Evolutionary conservation across 2,329 filamentous ascomycete species (phyloP).

Genomic region (Sarocladium strictum): DNA sequence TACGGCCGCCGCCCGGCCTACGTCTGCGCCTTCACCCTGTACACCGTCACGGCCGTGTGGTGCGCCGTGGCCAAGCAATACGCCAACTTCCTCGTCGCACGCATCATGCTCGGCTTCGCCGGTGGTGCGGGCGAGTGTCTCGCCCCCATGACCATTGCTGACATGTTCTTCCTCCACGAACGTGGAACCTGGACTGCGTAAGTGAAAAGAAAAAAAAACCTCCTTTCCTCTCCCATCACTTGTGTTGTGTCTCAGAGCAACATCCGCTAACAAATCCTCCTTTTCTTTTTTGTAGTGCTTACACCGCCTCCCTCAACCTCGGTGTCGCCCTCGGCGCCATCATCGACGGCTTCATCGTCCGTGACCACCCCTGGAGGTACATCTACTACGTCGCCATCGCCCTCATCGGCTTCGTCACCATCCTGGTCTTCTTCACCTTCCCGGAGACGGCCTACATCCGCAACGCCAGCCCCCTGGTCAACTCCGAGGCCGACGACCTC

Average conservation of each 20-base stretch:
- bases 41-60: neutral
- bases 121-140: conserved; percentile 14
- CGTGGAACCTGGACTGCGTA: conserved; percentile 42
- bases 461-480: conserved; percentile 12
- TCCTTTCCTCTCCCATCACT: no score
- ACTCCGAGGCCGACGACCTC: conserved; percentile 7
- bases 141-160: conserved; percentile 41
- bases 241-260: neutral
- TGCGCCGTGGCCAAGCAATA: neutral
- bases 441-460: conserved; percentile 44
- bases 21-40: neutral
- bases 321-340: conserved; percentile 33
- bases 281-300: conserved; percentile 17
- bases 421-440: conserved; percentile 44
- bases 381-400: conserved; percentile 43
- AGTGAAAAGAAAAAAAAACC: no score
- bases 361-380: conserved; percentile 37
- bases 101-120: neutral
- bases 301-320: conserved; percentile 29
- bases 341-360: conserved; percentile 38
- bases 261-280: neutral
- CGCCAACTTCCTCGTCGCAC: neutral
- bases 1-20: conserved; percentile 49
- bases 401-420: conserved; percentile 36
- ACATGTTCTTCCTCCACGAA: conserved; percentile 50